phyloP scores from a whole-genome alignment of 2,329 filamentous ascomycete genomes.

The Colletotrichum camelliae region DNA sequence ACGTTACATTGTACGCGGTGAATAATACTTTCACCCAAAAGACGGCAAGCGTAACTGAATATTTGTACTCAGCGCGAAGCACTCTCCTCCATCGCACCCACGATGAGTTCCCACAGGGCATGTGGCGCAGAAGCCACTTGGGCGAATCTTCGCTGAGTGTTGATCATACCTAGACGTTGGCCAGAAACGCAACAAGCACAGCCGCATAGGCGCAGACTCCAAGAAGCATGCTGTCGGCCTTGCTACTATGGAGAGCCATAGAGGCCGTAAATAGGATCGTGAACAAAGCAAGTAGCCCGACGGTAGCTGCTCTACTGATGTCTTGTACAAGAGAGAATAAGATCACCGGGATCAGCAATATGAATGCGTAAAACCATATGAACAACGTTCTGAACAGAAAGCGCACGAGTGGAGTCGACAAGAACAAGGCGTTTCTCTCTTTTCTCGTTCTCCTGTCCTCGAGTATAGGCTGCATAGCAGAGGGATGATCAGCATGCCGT shows the following conservation, averaged over 20 bases:
- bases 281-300: neutral
- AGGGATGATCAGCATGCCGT: accelerated
- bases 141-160: too few species aligned
- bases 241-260: neutral
- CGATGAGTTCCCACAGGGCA: too few species aligned
- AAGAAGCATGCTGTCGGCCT: neutral
- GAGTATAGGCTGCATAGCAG: neutral
- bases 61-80: too few species aligned
- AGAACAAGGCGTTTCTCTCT: neutral
- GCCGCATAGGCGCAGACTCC: neutral
- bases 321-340: neutral
- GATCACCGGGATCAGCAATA: neutral
- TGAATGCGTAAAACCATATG: neutral
- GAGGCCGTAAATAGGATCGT: neutral
- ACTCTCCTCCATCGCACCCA: too few species aligned
- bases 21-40: too few species aligned
- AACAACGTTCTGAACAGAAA: neutral
- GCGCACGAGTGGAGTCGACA: neutral
- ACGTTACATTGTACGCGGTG: too few species aligned
- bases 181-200: neutral
- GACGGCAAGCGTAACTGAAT: too few species aligned
- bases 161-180: neutral
- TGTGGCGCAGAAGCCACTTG: too few species aligned
- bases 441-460: neutral
- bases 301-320: neutral